Conservation (phyloP, 805 yeast species). For the Saturnispora silvae region DNA sequence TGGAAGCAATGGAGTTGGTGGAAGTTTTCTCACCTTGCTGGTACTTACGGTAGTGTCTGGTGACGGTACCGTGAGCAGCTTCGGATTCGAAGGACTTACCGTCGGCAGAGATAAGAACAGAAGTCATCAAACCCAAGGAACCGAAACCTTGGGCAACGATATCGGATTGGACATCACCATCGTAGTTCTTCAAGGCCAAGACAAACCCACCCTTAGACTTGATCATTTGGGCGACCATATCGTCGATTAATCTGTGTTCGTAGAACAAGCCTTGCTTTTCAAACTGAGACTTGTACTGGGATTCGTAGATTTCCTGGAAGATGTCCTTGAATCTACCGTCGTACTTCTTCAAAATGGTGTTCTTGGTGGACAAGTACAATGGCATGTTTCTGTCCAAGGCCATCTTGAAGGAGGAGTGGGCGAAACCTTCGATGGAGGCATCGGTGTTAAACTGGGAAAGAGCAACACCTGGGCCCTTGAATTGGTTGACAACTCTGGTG, state of each 20-base stretch:
- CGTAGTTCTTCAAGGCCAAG: conserved; percentile 74
- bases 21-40: conserved; percentile 78
- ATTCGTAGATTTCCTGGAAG: conserved; percentile 56
- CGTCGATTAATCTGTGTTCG: conserved; percentile 77
- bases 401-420: conserved; percentile 68
- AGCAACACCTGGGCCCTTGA: conserved; percentile 61
- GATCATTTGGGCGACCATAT: conserved; percentile 84
- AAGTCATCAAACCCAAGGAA: conserved; percentile 75
- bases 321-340: conserved; percentile 79
- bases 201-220: conserved; percentile 77
- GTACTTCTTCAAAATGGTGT: conserved; percentile 71
- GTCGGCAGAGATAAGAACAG: conserved; percentile 73
- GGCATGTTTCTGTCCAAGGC: conserved; percentile 57
- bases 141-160: conserved; percentile 85
- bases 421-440: conserved; percentile 66
- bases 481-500: conserved; percentile 47
- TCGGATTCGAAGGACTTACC: conserved; percentile 80
- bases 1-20: conserved; percentile 77
- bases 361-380: conserved; percentile 62
- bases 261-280: conserved; percentile 55
- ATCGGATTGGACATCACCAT: conserved; percentile 80
- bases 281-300: conserved; percentile 44
- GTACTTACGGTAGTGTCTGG: conserved; percentile 75
- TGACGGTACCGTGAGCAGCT: conserved; percentile 84
- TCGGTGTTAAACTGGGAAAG: conserved; percentile 79